phyloP scores from a whole-genome alignment of 805 yeast genomes.

The Ascoidea tarda region DNA sequence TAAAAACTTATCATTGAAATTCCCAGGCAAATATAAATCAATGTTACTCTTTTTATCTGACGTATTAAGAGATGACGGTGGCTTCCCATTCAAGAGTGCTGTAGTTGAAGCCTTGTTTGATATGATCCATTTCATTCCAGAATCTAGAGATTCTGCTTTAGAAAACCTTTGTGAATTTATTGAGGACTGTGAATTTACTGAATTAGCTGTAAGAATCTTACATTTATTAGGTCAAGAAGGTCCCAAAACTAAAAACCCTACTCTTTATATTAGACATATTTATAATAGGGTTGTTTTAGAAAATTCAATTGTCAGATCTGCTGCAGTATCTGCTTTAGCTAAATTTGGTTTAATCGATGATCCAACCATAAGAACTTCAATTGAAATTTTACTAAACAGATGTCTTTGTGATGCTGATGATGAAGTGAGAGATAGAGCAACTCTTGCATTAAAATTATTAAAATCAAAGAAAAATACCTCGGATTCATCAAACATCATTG shows the following conservation, averaged over 20 bases:
- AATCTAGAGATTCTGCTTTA: conserved; percentile 68
- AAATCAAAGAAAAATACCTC: conserved; percentile 23
- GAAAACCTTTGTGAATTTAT: conserved; percentile 90
- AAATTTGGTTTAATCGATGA: conserved; percentile 79
- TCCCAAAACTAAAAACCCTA: conserved; percentile 73
- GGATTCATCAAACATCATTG: conserved; percentile 14
- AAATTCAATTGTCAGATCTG: conserved; percentile 88
- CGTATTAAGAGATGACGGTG: conserved; percentile 82
- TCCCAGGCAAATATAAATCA: conserved; percentile 79
- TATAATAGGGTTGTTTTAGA: conserved; percentile 95
- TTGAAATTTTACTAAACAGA: conserved; percentile 63
- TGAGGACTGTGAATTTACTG: conserved; percentile 96
- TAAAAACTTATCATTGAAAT: conserved; percentile 79
- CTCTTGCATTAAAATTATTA: conserved; percentile 63
- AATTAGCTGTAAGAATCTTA: conserved; percentile 81
- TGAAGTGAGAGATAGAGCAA: conserved; percentile 96
- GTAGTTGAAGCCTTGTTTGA: conserved; percentile 91
- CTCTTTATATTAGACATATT: conserved; percentile 86
- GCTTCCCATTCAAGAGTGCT: conserved; percentile 68
- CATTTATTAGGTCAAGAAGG: conserved; percentile 92
- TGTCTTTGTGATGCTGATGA: conserved; percentile 85
- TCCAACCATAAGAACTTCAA: conserved; percentile 47
- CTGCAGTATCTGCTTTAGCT: conserved; percentile 86
- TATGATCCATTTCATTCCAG: conserved; percentile 75
- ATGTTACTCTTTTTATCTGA: conserved; percentile 75